A percentile compares a stretch with the other conserved stretches of the same genome.
Conservation (phyloP, 495 filamentous ascomycete species). For the Daldinia loculata region DNA sequence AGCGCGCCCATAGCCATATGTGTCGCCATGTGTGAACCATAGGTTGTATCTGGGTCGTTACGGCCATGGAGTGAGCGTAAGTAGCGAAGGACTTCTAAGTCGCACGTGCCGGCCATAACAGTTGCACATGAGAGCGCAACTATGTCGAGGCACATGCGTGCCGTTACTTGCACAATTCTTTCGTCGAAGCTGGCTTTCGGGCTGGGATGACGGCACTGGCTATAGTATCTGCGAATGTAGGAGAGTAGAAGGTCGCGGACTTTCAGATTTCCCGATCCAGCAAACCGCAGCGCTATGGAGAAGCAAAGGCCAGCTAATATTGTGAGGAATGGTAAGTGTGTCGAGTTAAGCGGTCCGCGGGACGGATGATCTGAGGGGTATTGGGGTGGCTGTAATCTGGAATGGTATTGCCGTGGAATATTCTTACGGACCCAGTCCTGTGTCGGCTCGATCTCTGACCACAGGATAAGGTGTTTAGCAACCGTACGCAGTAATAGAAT, state of each 20-base stretch:
- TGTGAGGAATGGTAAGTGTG: slow-evolving; percentile 84
- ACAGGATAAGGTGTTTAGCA: slow-evolving; percentile 92
- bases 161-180: slow-evolving; percentile 79
- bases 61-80: slow-evolving; percentile 88
- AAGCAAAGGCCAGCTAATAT: slow-evolving; percentile 91
- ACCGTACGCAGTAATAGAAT: slow-evolving; percentile 89
- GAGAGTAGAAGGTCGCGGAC: slow-evolving; percentile 83
- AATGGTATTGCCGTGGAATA: slow-evolving; percentile 72
- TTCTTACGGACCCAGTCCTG: slow-evolving; percentile 77
- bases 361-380: slow-evolving; percentile 20
- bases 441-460: slow-evolving; percentile 78
- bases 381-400: slow-evolving; percentile 46
- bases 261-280: slow-evolving; percentile 76
- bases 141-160: slow-evolving; percentile 88
- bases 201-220: slow-evolving; percentile 66
- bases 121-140: slow-evolving; percentile 81
- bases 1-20: slow-evolving; percentile 92
- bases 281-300: slow-evolving; percentile 81
- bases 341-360: slow-evolving; percentile 44
- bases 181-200: slow-evolving; percentile 72
- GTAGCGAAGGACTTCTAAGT: slow-evolving; percentile 86
- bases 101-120: slow-evolving; percentile 95
- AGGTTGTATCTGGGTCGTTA: slow-evolving; percentile 83
- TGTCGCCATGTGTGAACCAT: slow-evolving; percentile 90
- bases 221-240: slow-evolving; percentile 88